Percentiles rank a stretch among this genome's conserved stretches.
Conservation (phyloP, 2,329 filamentous ascomycete genomes). For the Helminthosporium solani region DNA sequence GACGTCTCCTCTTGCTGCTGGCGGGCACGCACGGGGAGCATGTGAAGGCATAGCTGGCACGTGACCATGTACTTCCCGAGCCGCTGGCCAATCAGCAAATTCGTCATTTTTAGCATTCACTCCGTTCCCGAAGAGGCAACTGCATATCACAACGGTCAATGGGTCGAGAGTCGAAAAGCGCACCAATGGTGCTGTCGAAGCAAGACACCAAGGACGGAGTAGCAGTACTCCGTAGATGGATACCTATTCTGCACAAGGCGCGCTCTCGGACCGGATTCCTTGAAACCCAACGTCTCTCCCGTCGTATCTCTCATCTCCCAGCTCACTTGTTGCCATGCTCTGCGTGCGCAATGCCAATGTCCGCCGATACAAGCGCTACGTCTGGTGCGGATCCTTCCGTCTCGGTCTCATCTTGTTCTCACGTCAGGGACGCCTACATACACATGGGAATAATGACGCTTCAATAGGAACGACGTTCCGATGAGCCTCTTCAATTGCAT, state of each 20-base stretch:
- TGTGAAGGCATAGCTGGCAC: conserved; percentile 4
- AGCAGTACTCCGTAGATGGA: background rate
- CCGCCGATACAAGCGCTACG: conserved; percentile 6
- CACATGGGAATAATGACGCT: conserved; percentile 2
- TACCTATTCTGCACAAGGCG: conserved; percentile 4
- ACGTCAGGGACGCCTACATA: background rate
- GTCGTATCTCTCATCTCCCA: background rate
- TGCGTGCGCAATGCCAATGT: conserved; percentile 1
- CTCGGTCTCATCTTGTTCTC: background rate
- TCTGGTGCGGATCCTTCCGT: conserved; percentile 10
- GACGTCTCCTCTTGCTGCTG: too few relatives aligned
- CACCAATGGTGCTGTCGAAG: conserved; percentile 9
- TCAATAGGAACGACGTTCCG: conserved; percentile 34
- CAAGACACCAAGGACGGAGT: background rate
- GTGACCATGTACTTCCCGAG: conserved; percentile 10
- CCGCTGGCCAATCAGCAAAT: conserved; percentile 3
- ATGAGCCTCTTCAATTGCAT: conserved; percentile 17
- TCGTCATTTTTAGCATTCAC: conserved; percentile 3
- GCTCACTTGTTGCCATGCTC: too few relatives aligned
- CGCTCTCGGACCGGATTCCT: conserved; percentile 17
- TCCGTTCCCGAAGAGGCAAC: conserved; percentile 10
- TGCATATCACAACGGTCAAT: conserved; percentile 3
- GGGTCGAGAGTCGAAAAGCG: background rate
- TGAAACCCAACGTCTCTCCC: conserved; percentile 16
- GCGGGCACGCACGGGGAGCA: background rate